Base-by-base conservation (phyloP, 352 stramenopile genomes). In the Phytophthora pseudosyringae region DNA sequence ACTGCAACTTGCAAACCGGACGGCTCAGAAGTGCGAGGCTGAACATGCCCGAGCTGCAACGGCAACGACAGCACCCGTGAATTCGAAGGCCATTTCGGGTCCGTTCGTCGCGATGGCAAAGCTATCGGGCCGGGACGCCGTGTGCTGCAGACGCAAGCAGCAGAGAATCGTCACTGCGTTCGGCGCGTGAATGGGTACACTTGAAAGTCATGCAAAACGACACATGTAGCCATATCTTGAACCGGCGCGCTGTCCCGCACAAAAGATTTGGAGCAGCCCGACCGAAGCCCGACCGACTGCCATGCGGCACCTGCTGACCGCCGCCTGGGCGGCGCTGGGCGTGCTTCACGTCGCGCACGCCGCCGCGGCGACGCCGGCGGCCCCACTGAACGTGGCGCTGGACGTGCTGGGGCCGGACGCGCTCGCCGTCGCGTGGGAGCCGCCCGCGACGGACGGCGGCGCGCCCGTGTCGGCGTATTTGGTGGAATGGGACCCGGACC, bases 401-500 rank as follows among this genome's bases (percentile, higher is more conserved):
- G 73, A 75, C 35, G 75, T 89, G 5, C 71, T 95, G 57, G 90
- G 86, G 40, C 75, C 90, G 11, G 81, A 97, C 56, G 81, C 75
- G 32, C 60, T 97, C 7, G 52, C 77, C 15, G 77, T 96, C 3
- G 67, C 71, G 6, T 97, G 92, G 78, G 73, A 90, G 29, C 89
- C 91, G 32, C 88, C 91, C 0, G 55, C 73, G 15, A 67, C 58
- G 18, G 86, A 97, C 59, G 89, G 90, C n/a, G 89, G 86, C 36
- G 80, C 86, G 13, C 76, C 86, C 0, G 69, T 97, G 35, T 88
- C 82, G 1, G 80, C 77, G 10, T 94, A 94, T 55, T 49, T 92
- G 31, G 81, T 98, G 39, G 89, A 98, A 61, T 98, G 93, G 76
- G 96, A 99, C 67, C 97, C 93, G 8, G 80, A 92, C 46, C 89